phyloP scores from a whole-genome alignment of 768 basidiomycete genomes.

The Steccherinum ochraceum region DNA sequence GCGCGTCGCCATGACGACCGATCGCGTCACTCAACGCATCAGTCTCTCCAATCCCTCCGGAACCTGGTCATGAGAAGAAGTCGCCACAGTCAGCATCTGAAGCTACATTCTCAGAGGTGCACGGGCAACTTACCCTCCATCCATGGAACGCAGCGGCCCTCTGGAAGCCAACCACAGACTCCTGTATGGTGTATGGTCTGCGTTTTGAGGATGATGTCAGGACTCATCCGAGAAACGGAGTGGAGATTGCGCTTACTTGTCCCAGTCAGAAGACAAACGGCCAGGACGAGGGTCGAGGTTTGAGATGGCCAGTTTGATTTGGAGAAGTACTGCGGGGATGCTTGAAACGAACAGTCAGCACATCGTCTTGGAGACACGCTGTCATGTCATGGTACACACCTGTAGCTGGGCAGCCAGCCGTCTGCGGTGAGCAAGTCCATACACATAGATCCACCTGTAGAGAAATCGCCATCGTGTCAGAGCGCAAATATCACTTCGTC shows the following conservation, averaged over 20 bases:
- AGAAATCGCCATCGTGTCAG: not conserved
- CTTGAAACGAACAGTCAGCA: conserved; percentile 12
- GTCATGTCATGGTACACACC: no score
- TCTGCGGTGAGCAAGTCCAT: conserved; percentile 67
- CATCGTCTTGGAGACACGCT: no score
- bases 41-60: not conserved
- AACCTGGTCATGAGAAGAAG: not conserved
- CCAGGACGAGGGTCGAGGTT: conserved; percentile 62
- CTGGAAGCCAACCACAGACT: conserved; percentile 59
- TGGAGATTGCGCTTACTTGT: conserved; percentile 27
- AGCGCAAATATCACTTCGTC: conserved; percentile 1
- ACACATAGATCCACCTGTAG: conserved; percentile 61
- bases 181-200: conserved; percentile 41
- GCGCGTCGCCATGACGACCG: no score
- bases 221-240: not conserved
- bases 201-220: not conserved
- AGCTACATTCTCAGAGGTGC: no score
- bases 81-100: not conserved
- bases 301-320: conserved; percentile 65
- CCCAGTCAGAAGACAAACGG: conserved; percentile 46
- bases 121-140: conserved; percentile 41
- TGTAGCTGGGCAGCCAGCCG: conserved; percentile 68
- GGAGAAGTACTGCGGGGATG: conserved; percentile 42
- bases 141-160: conserved; percentile 59
- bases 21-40: no score